These are phyloP conservation scores for Sindora glabra DNA, from an alignment of 306 rosid species.

Conservation along the genomic window DNA sequence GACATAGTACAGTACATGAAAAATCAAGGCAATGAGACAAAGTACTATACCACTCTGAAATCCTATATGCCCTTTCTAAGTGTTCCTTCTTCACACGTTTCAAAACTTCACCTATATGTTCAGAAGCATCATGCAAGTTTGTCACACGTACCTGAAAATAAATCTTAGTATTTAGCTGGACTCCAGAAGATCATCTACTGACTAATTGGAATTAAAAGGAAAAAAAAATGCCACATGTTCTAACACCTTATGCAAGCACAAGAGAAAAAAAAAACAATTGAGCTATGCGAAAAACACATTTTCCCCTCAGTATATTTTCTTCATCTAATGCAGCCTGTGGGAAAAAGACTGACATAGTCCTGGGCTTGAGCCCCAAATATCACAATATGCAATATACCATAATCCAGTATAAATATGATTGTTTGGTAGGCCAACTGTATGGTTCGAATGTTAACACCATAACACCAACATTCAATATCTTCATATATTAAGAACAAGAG, in stretches of 20 bases:
- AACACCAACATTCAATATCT: neutral
- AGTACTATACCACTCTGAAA: conserved; percentile 55
- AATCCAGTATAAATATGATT: no score
- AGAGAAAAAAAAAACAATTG: neutral
- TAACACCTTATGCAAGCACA: neutral
- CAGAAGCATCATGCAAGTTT: conserved; percentile 85
- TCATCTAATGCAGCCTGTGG: no score
- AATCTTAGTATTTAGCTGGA: neutral
- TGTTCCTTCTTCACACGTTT: conserved; percentile 87
- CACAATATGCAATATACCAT: neutral
- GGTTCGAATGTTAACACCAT: no score
- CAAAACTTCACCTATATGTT: conserved; percentile 92
- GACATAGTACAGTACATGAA: no score
- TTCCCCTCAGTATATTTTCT: no score
- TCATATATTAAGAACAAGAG: neutral
- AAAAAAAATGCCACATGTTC: no score
- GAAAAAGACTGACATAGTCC: neutral
- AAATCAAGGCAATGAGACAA: conserved; percentile 5
- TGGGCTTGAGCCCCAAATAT: neutral
- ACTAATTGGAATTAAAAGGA: no score
- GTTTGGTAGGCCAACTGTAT: no score
- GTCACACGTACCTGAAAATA: conserved; percentile 83
- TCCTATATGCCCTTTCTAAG: conserved; percentile 81
- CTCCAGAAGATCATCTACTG: no score
- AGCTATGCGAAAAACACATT: neutral